Conservation (phyloP, 164 flowering plant genomes). For the Chimonanthus salicifolius region DNA sequence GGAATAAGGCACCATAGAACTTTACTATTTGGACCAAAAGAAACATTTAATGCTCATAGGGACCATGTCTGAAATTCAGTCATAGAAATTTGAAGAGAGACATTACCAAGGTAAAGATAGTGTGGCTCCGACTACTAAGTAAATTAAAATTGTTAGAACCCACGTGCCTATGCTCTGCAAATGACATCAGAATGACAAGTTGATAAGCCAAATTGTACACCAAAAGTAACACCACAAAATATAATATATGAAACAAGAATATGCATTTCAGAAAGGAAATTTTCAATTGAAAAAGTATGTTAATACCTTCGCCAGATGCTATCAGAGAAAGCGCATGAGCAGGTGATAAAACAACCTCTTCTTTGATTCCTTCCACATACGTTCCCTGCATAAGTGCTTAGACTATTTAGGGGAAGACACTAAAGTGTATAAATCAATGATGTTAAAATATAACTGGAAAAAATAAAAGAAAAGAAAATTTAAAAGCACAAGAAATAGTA, state of each 20-base stretch:
- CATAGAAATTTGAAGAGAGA: constrained; percentile 5
- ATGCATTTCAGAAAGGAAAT: neutral
- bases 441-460: neutral
- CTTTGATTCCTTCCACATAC: constrained; percentile 80
- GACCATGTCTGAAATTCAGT: constrained; percentile 6
- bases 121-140: constrained; percentile 86
- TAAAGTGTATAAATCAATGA: neutral
- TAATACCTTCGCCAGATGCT: constrained; percentile 84
- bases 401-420: neutral
- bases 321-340: constrained; percentile 83
- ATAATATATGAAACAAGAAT: neutral
- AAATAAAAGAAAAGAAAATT: no score
- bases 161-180: constrained; percentile 80
- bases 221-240: neutral
- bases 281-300: neutral
- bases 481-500: no score
- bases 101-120: constrained; percentile 75
- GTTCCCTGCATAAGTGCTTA: constrained; percentile 48
- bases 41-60: neutral
- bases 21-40: no score
- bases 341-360: constrained; percentile 83
- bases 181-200: constrained; percentile 7
- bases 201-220: neutral
- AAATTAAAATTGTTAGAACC: constrained; percentile 83
- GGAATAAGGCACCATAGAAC: no score